Evolutionary conservation across 2,329 filamentous ascomycete genomes (phyloP).

Genomic region (Colletotrichum scovillei): DNA sequence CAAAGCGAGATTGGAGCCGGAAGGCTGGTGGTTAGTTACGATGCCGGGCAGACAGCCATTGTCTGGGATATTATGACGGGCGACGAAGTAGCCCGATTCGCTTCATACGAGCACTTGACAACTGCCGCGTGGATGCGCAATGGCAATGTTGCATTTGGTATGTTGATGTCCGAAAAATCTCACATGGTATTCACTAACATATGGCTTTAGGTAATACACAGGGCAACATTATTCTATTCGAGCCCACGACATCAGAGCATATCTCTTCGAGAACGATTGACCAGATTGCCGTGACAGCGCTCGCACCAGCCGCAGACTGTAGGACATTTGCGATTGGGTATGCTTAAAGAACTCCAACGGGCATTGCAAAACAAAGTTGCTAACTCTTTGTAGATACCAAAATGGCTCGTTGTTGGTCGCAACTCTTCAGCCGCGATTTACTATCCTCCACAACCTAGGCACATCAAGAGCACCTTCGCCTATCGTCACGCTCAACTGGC

Average conservation of each 20-base stretch:
- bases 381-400: conserved; percentile 74
- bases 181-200: conserved; percentile 40
- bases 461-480: conserved; percentile 87
- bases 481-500: conserved; percentile 90
- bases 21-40: conserved; percentile 90
- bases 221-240: conserved; percentile 94
- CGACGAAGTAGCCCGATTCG: conserved; percentile 90
- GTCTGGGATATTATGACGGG: conserved; percentile 97
- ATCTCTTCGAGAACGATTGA: conserved; percentile 89
- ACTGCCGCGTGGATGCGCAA: conserved; percentile 96
- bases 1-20: conserved; percentile 88
- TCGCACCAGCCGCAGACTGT: conserved; percentile 90
- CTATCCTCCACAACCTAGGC: conserved; percentile 90
- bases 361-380: conserved; percentile 7
- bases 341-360: conserved; percentile 39
- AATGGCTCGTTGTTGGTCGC: conserved; percentile 95
- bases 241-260: conserved; percentile 92
- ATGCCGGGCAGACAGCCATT: conserved; percentile 89
- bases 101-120: conserved; percentile 87
- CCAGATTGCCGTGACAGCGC: conserved; percentile 92
- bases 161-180: conserved; percentile 44
- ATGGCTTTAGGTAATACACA: conserved; percentile 80
- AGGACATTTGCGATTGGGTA: conserved; percentile 97
- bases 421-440: conserved; percentile 90
- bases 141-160: conserved; percentile 96